A percentile compares a stretch with the other conserved stretches of the same genome.
Conservation (phyloP, 2,329 filamentous ascomycete species). For the Ceratocystis smalleyi region DNA sequence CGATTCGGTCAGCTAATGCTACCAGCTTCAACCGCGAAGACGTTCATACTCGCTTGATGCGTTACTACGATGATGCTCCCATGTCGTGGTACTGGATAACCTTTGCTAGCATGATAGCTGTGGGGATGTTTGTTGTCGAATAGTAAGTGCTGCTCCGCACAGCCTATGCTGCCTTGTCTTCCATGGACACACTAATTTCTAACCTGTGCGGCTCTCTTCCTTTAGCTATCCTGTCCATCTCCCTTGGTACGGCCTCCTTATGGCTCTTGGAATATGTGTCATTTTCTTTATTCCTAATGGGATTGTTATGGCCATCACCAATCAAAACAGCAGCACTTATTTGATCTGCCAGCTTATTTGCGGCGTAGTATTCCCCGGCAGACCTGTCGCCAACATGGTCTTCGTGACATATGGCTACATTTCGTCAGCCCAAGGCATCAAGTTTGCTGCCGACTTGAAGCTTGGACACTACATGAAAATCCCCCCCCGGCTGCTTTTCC, state of each 20-base stretch:
- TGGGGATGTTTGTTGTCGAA: constrained; percentile 73
- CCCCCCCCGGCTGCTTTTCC: constrained; percentile 60
- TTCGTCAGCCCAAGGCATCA: constrained; percentile 74
- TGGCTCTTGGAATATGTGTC: constrained; percentile 62
- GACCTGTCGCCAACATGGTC: constrained; percentile 82
- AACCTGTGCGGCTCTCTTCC: neutral
- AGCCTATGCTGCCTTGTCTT: neutral
- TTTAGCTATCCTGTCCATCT: constrained; percentile 62
- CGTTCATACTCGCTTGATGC: constrained; percentile 73
- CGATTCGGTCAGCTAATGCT: constrained; percentile 15
- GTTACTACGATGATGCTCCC: constrained; percentile 65
- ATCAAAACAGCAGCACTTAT: constrained; percentile 76
- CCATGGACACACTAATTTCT: constrained; percentile 17
- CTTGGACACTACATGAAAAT: constrained; percentile 83
- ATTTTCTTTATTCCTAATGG: constrained; percentile 80
- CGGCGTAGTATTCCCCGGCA: constrained; percentile 65
- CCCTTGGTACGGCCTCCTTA: constrained; percentile 71
- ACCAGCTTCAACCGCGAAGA: constrained; percentile 43
- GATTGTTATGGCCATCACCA: constrained; percentile 86
- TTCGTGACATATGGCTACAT: constrained; percentile 88
- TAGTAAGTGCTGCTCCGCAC: constrained; percentile 40
- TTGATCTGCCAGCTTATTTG: constrained; percentile 76
- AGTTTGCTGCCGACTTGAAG: constrained; percentile 77
- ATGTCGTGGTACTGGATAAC: constrained; percentile 67
- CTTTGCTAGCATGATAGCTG: constrained; percentile 57